Base-by-base conservation (phyloP, 345 rosid species). In the Nephelium lappaceum region DNA sequence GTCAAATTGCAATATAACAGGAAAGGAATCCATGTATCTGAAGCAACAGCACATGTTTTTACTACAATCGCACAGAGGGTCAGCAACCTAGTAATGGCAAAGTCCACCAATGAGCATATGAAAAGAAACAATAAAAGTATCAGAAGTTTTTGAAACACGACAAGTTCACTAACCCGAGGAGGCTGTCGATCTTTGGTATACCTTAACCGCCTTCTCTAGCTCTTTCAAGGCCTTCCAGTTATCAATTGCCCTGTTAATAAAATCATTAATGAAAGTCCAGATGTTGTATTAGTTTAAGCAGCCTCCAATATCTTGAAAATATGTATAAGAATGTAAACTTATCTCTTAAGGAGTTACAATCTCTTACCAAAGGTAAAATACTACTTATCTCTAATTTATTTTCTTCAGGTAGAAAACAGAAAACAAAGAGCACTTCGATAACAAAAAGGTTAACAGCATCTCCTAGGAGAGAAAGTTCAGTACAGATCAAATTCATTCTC, bases 211-310 rank as follows among this genome's bases (percentile, higher is more conserved):
- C 83, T 88, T 88, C 88, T 93, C 98, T 67, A 95, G 89, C 89
- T 90, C 97, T 87, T 93, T 89, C 85, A 95, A 79, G 71, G 92
- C 88, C 83, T 89, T 92, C 98, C 98, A 95, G 78, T 95, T 95
- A 73, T 87, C 86, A 77, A 86, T 84, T 68, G 97, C 95, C 92
- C 98, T 95, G 84, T 61, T 23, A 41, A 79, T 60, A 77, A 65
- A 69, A 81, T 43, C 15, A 41, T 51, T 27, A 61, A 45, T 11
- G n/a, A 38, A 76, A 5, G 66, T 45, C 14, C 42, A 45, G 15
- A 47, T 10, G 19, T 47, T 19, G 47, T 12, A 41, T 31, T 3
- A 74, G 21, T 47, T 51, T 38, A 11, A 55, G 41, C 27, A 43
- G 11, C 51, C 38, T 8, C n/a, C 24, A 0, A 19, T 6, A 19